Conservation (phyloP, 208 protist species). For the Trypanosoma platydactyli region DNA sequence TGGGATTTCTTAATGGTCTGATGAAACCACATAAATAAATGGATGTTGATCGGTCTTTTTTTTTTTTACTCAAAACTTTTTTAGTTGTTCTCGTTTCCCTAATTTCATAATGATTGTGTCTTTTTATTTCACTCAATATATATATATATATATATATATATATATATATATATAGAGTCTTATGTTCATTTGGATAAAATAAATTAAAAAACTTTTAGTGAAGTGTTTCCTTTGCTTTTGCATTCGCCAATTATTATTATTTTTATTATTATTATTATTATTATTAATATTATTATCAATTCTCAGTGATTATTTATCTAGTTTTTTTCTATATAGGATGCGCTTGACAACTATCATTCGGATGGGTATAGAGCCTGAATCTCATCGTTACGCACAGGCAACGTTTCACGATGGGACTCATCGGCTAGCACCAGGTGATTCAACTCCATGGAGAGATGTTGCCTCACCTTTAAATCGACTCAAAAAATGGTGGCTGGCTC, state of each 20-base stretch:
- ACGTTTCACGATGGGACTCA: slow-evolving; percentile 89
- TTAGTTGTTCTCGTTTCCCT: neutral
- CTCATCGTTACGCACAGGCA: slow-evolving; percentile 78
- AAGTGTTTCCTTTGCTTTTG: no score
- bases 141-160: slow-evolving; percentile 1
- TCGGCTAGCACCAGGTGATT: slow-evolving; percentile 82
- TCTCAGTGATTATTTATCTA: slow-evolving; percentile 8
- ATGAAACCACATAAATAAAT: slow-evolving; percentile 35
- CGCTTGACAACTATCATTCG: slow-evolving; percentile 15
- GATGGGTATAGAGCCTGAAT: slow-evolving; percentile 49
- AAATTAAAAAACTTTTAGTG: no score
- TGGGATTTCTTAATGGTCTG: slow-evolving; percentile 59
- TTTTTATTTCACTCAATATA: slow-evolving; percentile 6
- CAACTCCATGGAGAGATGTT: slow-evolving; percentile 80
- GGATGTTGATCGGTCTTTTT: slow-evolving; percentile 4
- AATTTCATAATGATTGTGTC: slow-evolving; percentile 22
- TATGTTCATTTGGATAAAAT: no score
- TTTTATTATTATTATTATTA: slow-evolving; percentile 27
- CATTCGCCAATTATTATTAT: no score
- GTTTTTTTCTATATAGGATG: slow-evolving; percentile 21
- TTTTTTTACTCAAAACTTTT: neutral
- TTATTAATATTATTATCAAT: slow-evolving; percentile 8
- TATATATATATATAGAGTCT: no score
- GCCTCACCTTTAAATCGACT: slow-evolving; percentile 79
- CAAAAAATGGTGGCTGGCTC: slow-evolving; percentile 75